phyloP scores from a whole-genome alignment of 2,329 filamentous ascomycete species.

The Pleochaeta shiraiana region DNA sequence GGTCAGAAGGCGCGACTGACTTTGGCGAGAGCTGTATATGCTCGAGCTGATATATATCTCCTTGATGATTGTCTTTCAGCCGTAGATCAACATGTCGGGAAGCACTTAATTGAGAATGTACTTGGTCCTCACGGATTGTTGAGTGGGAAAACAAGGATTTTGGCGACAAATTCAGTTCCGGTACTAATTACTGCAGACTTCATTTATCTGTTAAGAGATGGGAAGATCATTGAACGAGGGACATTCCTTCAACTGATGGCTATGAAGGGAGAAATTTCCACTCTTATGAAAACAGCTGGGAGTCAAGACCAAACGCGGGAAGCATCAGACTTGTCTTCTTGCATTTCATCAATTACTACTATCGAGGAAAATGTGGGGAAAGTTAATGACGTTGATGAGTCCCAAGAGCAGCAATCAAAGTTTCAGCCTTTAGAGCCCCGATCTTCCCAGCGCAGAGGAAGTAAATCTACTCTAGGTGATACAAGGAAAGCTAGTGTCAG shows the following conservation, averaged over 20 bases:
- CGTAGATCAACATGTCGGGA: conserved; percentile 93
- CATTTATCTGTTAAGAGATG: conserved; percentile 66
- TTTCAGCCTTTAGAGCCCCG: conserved; percentile 37
- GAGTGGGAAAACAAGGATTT: conserved; percentile 65
- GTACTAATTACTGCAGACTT: conserved; percentile 78
- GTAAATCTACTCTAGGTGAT: conserved; percentile 61
- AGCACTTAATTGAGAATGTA: conserved; percentile 87
- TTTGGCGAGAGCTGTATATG: conserved; percentile 84
- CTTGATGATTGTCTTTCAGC: conserved; percentile 89
- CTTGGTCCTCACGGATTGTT: conserved; percentile 70
- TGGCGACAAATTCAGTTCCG: conserved; percentile 89
- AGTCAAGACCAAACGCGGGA: conserved; percentile 27
- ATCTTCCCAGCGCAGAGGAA: conserved; percentile 39
- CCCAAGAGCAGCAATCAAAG: conserved; percentile 54
- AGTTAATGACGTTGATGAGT: conserved; percentile 45
- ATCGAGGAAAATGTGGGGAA: conserved; percentile 31
- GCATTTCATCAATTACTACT: conserved; percentile 36
- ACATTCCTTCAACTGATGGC: conserved; percentile 82
- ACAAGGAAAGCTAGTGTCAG: conserved; percentile 84
- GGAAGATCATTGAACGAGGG: conserved; percentile 65
- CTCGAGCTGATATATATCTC: conserved; percentile 87
- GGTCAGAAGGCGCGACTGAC: conserved; percentile 91
- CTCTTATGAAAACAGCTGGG: conserved; percentile 57
- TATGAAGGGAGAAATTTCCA: conserved; percentile 78
- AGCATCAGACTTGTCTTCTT: conserved; percentile 24